Evolutionary conservation across 2,329 filamentous ascomycete species (phyloP), one percentile per base, ranked within the genome.

Genomic region (Tolypocladium capitatum): DNA sequence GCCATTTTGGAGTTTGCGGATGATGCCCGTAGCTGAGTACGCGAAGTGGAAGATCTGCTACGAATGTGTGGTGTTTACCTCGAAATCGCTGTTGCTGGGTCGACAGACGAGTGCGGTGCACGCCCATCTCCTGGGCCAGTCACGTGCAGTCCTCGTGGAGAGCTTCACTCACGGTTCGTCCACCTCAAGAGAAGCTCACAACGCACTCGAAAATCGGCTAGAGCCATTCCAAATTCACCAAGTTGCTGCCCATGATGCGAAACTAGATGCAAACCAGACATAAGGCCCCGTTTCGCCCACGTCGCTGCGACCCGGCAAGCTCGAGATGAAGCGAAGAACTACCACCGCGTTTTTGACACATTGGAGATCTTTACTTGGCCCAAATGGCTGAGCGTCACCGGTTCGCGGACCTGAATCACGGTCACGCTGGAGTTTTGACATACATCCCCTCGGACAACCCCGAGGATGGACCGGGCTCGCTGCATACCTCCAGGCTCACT

Each of bases 1-100:
- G 75, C 63, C 73, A 82, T 83, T 49, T 59, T 49, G 32, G 3
- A n/a, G 13, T 31, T 24, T 36, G 8, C 16, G 24, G 16, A 6
- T 3, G 11, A 30, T 42, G 9, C 16, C 21, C 38, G 38, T 30
- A 13, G 38, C 9, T 30, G 9, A 6, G 24, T 30, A 21, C 38
- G n/a, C 9, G 24, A 42, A 42, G 5, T n/a, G 16, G 16, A 42
- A 18, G 16, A 42, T 30, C 8, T 4, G 14, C 9, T n/a, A 16
- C 4, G 16, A 28, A 18, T 42, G 24, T 10, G 38, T 8, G 24
- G 24, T 41, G 51, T 52, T 54, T 51, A 54, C 48, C 31, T 42
- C 2, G 27, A 36, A 34, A 21, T 33, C 11, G 47, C 33, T 43
- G 55, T 57, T 57, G 55, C 54, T 52, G 51, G 49, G 54, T 50